Conservation (phyloP, 2,329 filamentous ascomycete species). For the Cordyceps militaris region DNA sequence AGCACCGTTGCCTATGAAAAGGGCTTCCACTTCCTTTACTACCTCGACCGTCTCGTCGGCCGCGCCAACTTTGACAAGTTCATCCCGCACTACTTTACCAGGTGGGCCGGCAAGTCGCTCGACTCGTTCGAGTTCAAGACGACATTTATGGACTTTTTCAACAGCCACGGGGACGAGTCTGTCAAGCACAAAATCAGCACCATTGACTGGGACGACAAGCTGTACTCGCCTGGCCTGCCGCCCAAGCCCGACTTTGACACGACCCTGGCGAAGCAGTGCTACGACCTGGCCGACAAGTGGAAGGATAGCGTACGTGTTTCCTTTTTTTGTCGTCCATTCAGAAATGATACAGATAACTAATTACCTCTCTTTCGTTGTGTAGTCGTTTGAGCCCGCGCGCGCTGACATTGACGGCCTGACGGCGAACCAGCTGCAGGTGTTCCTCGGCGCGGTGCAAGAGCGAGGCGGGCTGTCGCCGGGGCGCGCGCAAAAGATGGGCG, state of each 20-base stretch:
- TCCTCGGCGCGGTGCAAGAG: constrained; percentile 72
- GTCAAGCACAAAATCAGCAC: constrained; percentile 57
- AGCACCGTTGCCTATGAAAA: constrained; percentile 92
- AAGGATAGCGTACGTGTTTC: constrained; percentile 45
- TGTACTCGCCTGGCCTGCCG: constrained; percentile 82
- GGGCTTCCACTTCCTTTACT: constrained; percentile 88
- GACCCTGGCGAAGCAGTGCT: constrained; percentile 76
- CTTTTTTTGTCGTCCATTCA: constrained; percentile 6
- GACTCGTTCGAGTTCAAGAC: constrained; percentile 93
- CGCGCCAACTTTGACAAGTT: constrained; percentile 89
- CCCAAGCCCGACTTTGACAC: constrained; percentile 90
- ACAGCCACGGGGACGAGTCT: constrained; percentile 53
- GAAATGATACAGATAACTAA: too few relatives aligned
- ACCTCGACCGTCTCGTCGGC: constrained; percentile 78
- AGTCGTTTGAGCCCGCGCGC: constrained; percentile 56
- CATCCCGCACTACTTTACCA: constrained; percentile 89
- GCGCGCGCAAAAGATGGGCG: constrained; percentile 65
- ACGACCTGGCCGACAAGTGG: constrained; percentile 77
- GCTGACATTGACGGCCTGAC: constrained; percentile 68
- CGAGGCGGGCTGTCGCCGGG: constrained; percentile 54
- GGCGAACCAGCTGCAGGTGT: constrained; percentile 85
- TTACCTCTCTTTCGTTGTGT: constrained; percentile 18
- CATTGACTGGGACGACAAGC: constrained; percentile 85
- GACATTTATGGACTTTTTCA: constrained; percentile 81
- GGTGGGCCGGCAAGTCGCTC: constrained; percentile 76